phyloP scores from a whole-genome alignment of 495 filamentous ascomycete species.

The Penicillium parvum region DNA sequence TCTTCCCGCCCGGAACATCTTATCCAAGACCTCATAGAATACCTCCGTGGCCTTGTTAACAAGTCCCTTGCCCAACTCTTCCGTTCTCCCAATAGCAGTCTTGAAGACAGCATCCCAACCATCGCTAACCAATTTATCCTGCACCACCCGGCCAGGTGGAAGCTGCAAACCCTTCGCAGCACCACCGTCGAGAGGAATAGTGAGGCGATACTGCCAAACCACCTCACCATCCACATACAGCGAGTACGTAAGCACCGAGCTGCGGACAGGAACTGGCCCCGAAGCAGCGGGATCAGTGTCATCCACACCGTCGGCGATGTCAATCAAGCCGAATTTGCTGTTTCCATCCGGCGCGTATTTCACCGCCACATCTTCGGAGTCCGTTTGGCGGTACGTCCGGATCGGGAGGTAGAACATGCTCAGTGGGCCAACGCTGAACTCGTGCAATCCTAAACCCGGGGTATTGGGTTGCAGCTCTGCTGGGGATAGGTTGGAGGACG shows the following conservation, averaged over 20 bases:
- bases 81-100: slow-evolving; percentile 15
- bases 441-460: slow-evolving; percentile 58
- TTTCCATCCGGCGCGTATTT: slow-evolving; percentile 88
- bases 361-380: slow-evolving; percentile 70
- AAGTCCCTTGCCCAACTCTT: slow-evolving; percentile 9
- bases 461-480: slow-evolving; percentile 25
- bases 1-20: slow-evolving; percentile 8
- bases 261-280: slow-evolving; percentile 23
- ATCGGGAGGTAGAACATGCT: slow-evolving; percentile 90
- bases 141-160: slow-evolving; percentile 27
- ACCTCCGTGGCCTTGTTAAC: slow-evolving; percentile 1
- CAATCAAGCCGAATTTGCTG: slow-evolving; percentile 86
- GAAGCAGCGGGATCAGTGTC: slow-evolving; percentile 41
- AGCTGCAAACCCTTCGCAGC: slow-evolving; percentile 3
- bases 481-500: slow-evolving; percentile 30
- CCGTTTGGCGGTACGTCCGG: slow-evolving; percentile 74
- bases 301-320: slow-evolving; percentile 63
- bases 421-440: slow-evolving; percentile 84
- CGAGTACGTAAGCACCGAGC: slow-evolving; percentile 67
- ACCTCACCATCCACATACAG: slow-evolving; percentile 76
- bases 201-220: slow-evolving; percentile 61
- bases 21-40: slow-evolving; percentile 12
- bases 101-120: slow-evolving; percentile 17
- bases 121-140: slow-evolving; percentile 19
- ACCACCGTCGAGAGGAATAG: slow-evolving; percentile 26